Conservation (phyloP, 345 rosid genomes). For the Populus davidiana region DNA sequence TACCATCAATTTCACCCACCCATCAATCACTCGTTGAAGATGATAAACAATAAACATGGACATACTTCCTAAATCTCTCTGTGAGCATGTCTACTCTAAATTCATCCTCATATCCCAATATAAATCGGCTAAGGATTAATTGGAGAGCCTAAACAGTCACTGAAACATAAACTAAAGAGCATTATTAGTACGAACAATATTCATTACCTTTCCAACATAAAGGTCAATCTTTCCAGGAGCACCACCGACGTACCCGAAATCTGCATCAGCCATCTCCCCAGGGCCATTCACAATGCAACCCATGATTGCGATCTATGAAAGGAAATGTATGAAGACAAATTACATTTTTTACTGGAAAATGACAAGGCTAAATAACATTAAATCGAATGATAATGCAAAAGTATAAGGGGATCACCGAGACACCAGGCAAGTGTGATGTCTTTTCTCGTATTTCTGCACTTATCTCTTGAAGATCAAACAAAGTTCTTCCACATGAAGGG, state of each 20-base stretch:
- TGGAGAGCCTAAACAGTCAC: background rate
- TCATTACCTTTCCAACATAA: slow-evolving; percentile 86
- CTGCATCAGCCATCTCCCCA: slow-evolving; percentile 99
- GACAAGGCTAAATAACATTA: background rate
- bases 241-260: slow-evolving; percentile 95
- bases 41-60: too few relatives aligned
- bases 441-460: slow-evolving; percentile 88
- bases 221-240: slow-evolving; percentile 97
- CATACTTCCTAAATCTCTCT: background rate
- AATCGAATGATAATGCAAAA: slow-evolving; percentile 1
- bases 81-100: background rate
- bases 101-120: background rate
- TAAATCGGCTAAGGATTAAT: background rate
- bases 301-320: slow-evolving; percentile 83
- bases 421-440: slow-evolving; percentile 96
- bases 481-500: slow-evolving; percentile 96
- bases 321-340: background rate
- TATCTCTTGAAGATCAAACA: slow-evolving; percentile 94
- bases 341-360: background rate
- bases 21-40: background rate
- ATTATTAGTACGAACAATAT: background rate
- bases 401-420: slow-evolving; percentile 55
- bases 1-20: background rate
- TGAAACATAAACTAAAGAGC: background rate
- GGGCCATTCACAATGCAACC: slow-evolving; percentile 99